phyloP scores from a whole-genome alignment of 805 yeast species.

The Isabelozyma gotoi region DNA sequence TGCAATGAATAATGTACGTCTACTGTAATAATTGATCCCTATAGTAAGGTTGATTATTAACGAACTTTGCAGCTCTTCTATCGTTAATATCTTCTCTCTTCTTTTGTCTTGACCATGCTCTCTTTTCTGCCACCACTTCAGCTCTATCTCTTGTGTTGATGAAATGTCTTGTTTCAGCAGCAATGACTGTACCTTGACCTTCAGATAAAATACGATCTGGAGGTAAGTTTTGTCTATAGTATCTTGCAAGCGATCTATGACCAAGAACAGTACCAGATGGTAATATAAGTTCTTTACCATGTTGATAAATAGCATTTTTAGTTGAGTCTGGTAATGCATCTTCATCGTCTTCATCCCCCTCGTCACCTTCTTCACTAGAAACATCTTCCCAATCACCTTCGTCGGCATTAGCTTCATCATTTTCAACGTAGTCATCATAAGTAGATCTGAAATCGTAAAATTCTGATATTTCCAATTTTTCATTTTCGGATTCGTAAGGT shows the following conservation, averaged over 20 bases:
- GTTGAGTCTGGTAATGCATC: slow-evolving; percentile 26
- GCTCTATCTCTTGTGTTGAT: slow-evolving; percentile 38
- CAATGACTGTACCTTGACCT: slow-evolving; percentile 49
- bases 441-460: slow-evolving; percentile 83
- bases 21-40: slow-evolving; percentile 41
- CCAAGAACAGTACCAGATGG: slow-evolving; percentile 45
- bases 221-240: slow-evolving; percentile 43
- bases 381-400: slow-evolving; percentile 44
- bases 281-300: slow-evolving; percentile 40
- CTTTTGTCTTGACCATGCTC: slow-evolving; percentile 59
- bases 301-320: slow-evolving; percentile 28
- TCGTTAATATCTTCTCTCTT: slow-evolving; percentile 52
- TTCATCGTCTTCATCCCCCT: slow-evolving; percentile 20
- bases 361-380: slow-evolving; percentile 22
- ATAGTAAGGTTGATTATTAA: slow-evolving; percentile 78
- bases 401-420: slow-evolving; percentile 10
- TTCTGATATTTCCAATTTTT: slow-evolving; percentile 69
- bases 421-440: slow-evolving; percentile 33
- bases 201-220: slow-evolving; percentile 43
- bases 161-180: slow-evolving; percentile 54
- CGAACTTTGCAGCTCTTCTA: slow-evolving; percentile 62
- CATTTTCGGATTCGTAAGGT: slow-evolving; percentile 83
- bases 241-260: slow-evolving; percentile 42
- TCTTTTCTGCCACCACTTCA: slow-evolving; percentile 44
- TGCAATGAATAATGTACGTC: not conserved